These are phyloP conservation scores for Penicillium psychrofluorescens DNA, from an alignment of 495 filamentous ascomycete genomes.

Conservation along the genomic window DNA sequence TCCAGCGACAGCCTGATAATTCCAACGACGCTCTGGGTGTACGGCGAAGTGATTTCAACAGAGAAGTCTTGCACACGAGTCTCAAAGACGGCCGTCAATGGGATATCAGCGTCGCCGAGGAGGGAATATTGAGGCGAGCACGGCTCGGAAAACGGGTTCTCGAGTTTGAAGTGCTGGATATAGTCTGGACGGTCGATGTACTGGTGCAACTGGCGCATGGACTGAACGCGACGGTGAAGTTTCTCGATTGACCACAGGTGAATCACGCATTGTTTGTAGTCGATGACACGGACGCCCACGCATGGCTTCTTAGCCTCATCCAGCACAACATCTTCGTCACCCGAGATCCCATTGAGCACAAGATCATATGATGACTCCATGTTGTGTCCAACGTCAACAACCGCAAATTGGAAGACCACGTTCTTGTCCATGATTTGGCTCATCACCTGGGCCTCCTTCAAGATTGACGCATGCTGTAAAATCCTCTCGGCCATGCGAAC, in stretches of 20 bases:
- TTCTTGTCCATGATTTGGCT: conserved; percentile 93
- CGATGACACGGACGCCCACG: conserved; percentile 82
- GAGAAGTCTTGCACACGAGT: conserved; percentile 90
- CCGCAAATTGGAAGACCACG: conserved; percentile 90
- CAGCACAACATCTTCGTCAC: conserved; percentile 76
- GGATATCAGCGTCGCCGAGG: conserved; percentile 89
- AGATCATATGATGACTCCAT: conserved; percentile 93
- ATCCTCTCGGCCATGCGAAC: conserved; percentile 93
- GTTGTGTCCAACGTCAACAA: conserved; percentile 81
- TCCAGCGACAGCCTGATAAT: conserved; percentile 87
- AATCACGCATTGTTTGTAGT: conserved; percentile 80
- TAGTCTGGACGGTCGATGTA: conserved; percentile 94
- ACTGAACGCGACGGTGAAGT: conserved; percentile 73
- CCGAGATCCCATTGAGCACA: conserved; percentile 86
- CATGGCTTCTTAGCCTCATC: conserved; percentile 83
- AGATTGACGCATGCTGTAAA: conserved; percentile 71
- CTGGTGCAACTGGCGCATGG: conserved; percentile 95
- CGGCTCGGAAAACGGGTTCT: conserved; percentile 76
- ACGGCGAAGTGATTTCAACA: conserved; percentile 84
- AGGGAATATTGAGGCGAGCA: conserved; percentile 89
- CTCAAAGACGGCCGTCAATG: conserved; percentile 89
- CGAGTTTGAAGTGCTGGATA: conserved; percentile 56
- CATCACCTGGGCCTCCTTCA: conserved; percentile 97
- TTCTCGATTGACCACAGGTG: conserved; percentile 95
- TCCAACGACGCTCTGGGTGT: conserved; percentile 81